Percentiles rank a stretch among this genome's conserved stretches.
These are phyloP conservation scores for Globomyces pollinis-pini DNA, from an alignment of 192 early-diverging fungal species.

Conservation along the genomic window DNA sequence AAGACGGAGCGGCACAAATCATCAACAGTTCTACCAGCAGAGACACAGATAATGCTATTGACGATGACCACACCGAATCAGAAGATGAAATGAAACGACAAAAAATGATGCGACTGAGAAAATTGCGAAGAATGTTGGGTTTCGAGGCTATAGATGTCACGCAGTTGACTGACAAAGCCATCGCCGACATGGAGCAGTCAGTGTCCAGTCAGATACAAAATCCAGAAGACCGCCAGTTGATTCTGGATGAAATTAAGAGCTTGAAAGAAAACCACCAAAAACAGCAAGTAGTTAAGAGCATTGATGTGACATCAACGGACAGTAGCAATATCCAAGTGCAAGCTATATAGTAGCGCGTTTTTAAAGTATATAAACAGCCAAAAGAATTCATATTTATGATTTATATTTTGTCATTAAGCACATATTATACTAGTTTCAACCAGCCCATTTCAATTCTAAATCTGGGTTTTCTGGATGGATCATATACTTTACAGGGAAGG, in stretches of 20 bases:
- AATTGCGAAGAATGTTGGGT: slow-evolving; percentile 39
- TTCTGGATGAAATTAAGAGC: slow-evolving; percentile 17
- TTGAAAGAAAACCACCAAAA: slow-evolving; percentile 3
- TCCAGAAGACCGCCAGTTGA: slow-evolving; percentile 10
- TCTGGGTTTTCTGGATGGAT: not conserved
- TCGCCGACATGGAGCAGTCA: slow-evolving; percentile 22
- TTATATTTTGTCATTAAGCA: not conserved
- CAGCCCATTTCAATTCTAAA: too few species aligned
- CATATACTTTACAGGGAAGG: not conserved
- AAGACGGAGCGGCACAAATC: slow-evolving; percentile 13
- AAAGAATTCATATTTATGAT: not conserved
- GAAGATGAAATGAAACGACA: slow-evolving; percentile 17
- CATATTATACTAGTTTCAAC: too few species aligned
- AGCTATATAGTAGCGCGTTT: not conserved
- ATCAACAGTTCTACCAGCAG: slow-evolving; percentile 14
- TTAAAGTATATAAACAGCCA: not conserved
- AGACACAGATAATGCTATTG: not conserved
- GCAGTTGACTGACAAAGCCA: slow-evolving; percentile 17
- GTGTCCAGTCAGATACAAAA: slow-evolving; percentile 14
- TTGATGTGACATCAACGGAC: not conserved
- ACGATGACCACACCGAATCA: slow-evolving; percentile 21
- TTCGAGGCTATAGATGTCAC: slow-evolving; percentile 19
- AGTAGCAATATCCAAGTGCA: not conserved
- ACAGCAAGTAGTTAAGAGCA: not conserved
- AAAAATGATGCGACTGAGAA: too few species aligned